Base-by-base conservation (phyloP, 2,329 filamentous ascomycete genomes). In the Curvularia spicifera region DNA sequence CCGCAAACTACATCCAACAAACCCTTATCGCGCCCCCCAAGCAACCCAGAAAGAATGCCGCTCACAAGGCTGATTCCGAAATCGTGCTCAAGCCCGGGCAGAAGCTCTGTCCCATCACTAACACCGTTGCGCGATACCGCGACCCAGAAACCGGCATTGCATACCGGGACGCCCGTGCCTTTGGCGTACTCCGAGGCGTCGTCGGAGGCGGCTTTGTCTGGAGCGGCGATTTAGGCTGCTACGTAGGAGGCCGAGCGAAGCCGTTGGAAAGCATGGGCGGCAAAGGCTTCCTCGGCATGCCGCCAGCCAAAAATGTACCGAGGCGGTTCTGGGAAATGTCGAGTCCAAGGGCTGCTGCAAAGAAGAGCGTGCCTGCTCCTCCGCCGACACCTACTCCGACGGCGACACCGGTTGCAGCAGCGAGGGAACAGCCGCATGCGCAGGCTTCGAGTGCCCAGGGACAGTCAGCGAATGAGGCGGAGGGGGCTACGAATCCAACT, bases 61-160 rank as follows among this genome's bases (percentile, higher is more conserved):
- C 61, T 4, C 66, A 58, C 29, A 60, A 69, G 63, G 55, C 76
- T 61, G 37, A 59, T 20, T 5, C 60, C 0, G 58, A 60, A 31
- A 37, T 51, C 6, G 55, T 66, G 54, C 22, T 69, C 13, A 76
- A 75, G 2, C 63, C 69, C 1, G 75, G 75, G 20, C 69, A 74
- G 26, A 69, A 70, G 22, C 57, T 72, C 1, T 99, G 95, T 76
- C 89, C 88, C 48, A 93, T 98, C 72, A 97, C 92, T 1, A 90
- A 89, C 69, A 85, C 89, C 52, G 86, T 89, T 4, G 95, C 94
- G 12, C 87, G 87, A 53, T 98, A 96, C 76, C 86, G 88, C 24
- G 95, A 99, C 75, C 91, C 93, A 0, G 85, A 86, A 66, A 98
- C 94, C 0, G 91, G 91, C 0, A 83, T 98, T 15, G 87, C 89